phyloP scores from a whole-genome alignment of 2,329 filamentous ascomycete genomes.

The Epichloe sp. region DNA sequence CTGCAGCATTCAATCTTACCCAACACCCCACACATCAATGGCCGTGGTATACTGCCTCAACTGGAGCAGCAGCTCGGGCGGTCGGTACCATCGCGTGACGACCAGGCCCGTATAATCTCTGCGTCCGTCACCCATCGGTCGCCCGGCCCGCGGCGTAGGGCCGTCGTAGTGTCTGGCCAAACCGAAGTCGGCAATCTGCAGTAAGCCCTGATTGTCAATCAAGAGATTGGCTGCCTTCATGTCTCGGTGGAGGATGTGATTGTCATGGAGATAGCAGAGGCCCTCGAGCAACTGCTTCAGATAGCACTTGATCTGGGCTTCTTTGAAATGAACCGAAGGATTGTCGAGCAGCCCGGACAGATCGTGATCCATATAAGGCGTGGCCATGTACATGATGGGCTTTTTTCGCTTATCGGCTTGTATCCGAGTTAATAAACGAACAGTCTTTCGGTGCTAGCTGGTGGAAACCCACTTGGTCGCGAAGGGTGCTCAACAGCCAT shows the following conservation, averaged over 20 bases:
- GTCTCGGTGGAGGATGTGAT: slow-evolving; percentile 82
- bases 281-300: slow-evolving; percentile 87
- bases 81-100: slow-evolving; percentile 93
- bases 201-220: slow-evolving; percentile 84
- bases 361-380: slow-evolving; percentile 97
- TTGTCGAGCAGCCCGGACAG: slow-evolving; percentile 95
- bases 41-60: slow-evolving; percentile 89
- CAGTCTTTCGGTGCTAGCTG: neutral
- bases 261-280: slow-evolving; percentile 79
- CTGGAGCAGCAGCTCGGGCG: slow-evolving; percentile 81
- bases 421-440: neutral
- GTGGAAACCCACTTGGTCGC: slow-evolving; percentile 38
- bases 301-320: slow-evolving; percentile 95
- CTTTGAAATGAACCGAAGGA: slow-evolving; percentile 72
- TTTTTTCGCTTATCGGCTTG: slow-evolving; percentile 64
- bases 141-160: slow-evolving; percentile 58
- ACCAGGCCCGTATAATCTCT: slow-evolving; percentile 94
- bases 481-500: slow-evolving; percentile 82
- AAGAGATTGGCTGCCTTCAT: slow-evolving; percentile 98
- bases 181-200: slow-evolving; percentile 96
- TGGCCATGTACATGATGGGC: slow-evolving; percentile 96
- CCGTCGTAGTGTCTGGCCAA: slow-evolving; percentile 90
- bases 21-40: slow-evolving; percentile 97
- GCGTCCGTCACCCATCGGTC: slow-evolving; percentile 69
- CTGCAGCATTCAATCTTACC: slow-evolving; percentile 38